Evolutionary conservation across 371 early-diverging fungal species (phyloP), one percentile per base, ranked within the genome.

Genomic region (Nematocida parisii): DNA sequence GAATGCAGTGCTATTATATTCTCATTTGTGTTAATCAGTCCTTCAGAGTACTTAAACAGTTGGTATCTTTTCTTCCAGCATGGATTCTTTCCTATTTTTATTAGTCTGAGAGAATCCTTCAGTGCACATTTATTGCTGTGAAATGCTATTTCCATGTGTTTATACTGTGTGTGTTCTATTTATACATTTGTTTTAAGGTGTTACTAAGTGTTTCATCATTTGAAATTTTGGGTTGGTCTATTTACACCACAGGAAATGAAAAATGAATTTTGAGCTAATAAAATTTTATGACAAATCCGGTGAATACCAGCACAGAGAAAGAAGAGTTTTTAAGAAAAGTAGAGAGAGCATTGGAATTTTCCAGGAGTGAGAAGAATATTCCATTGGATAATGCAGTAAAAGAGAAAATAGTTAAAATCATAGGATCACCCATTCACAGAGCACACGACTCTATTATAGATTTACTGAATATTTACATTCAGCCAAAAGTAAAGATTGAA

Each of bases 81-180:
- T 33, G 68, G 68, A 27, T 60, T 66, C 60, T 77, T 77, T 46
- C 68, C 68, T 20, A 46, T 50, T 27, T 45, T 57, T 9, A 77
- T 52, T n/a, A 56, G 3, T 18, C 80, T 6, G 7, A 77, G 71
- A 15, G 58, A 27, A 42, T 77, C 80, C 42, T 77, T 77, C 22
- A 77, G 68, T 27, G 80, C 80, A 42, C 80, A 77, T 42, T 77
- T 77, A 70, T 77, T 77, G 2, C 56, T 55, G 68, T 77, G 67
- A 44, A 77, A 77, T 11, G 71, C 80, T 57, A 77, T 77, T 40
- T 77, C 80, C 80, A 77, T 77, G 39, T 45, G 18, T 39, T 64
- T 64, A 44, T 13, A 13, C 11, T 0, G 44, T 42, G 9, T 13
- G 18, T 42, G 42, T n/a, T 33, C 27, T 33, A 33, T 64, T 15